Base-by-base conservation (phyloP, 2,329 filamentous ascomycete species). In the Scedosporium dehoogii region DNA sequence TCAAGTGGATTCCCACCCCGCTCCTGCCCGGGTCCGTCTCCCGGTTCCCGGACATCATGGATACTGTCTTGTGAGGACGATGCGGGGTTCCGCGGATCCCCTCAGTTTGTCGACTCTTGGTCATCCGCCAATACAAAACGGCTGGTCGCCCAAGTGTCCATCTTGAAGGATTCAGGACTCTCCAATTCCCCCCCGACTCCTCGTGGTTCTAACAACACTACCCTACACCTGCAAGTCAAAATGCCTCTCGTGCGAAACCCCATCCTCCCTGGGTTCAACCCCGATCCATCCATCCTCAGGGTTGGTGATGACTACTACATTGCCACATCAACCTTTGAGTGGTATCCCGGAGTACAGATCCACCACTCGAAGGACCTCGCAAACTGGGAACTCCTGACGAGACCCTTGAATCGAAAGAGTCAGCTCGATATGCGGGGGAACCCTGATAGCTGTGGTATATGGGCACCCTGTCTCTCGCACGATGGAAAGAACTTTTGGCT, bases 381-480 rank as follows among this genome's bases (percentile, higher is more conserved):
- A 42, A 82, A 82, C 69, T 83, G 81, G 81, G 72, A 74, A 9
- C 72, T 83, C 4, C 67, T 75, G 10, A 72, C 69, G 0, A 78
- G 80, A 1, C 81, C 81, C 1, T 70, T 84, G 38, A 78, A 62
- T 21, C 78, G 81, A 64, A 78, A 77, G 66, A 73, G 69, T 57
- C 81, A 83, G 69, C 74, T 83, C 2, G 80, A 83, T 66, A 81
- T 84, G 80, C 79, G 82, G 16, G 81, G 81, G n/a, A 74, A 84
- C 67, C 82, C 82, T 0, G 82, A 85, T 68, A 82, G 80, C 69
- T 83, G 82, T 66, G 83, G 82, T 44, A 74, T 87, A n/a, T 87
- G 84, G 83, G 84, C 85, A 1, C 85, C 85, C 0, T 87, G 85
- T 67, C 75, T 88, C 21, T 82, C 79, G 0, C 82, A 87, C 66